Evolutionary conservation across 1,284 basidiomycete species (phyloP).

Genomic region (Cutaneotrichosporon sp.): DNA sequence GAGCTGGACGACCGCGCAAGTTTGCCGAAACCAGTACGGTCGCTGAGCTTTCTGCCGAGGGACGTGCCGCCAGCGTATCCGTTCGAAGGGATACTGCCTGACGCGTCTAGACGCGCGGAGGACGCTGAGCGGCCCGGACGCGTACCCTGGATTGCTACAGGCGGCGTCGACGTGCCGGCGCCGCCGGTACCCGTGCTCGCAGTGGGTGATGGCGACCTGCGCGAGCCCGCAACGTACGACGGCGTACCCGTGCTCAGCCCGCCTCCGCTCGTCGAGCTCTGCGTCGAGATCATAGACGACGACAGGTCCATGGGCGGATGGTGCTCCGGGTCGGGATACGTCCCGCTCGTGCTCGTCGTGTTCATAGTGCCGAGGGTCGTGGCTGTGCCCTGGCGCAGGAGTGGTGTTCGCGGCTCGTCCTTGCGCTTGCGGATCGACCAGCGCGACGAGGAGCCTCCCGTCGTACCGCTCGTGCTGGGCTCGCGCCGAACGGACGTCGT

Average conservation of each 20-base stretch:
- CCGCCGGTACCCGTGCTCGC: background rate
- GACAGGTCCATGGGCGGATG: constrained; percentile 2
- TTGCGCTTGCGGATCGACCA: constrained; percentile 4
- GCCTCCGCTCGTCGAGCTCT: background rate
- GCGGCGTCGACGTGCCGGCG: background rate
- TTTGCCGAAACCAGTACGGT: constrained; percentile 23
- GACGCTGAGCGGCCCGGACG: background rate
- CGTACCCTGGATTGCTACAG: background rate
- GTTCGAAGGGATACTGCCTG: background rate
- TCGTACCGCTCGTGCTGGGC: background rate
- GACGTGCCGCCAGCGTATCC: constrained; percentile 10
- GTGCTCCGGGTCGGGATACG: background rate
- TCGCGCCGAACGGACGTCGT: background rate
- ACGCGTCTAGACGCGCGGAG: background rate
- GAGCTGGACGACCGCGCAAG: constrained; percentile 36
- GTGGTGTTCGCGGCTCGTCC: background rate
- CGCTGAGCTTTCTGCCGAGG: constrained; percentile 13
- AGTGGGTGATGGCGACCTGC: background rate
- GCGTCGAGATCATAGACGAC: constrained; percentile 5
- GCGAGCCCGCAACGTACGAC: background rate
- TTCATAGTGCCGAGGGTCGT: constrained; percentile 11
- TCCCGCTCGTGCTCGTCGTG: constrained; percentile 4
- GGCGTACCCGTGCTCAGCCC: too few relatives aligned
- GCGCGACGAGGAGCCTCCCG: background rate
- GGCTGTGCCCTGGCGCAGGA: constrained; percentile 10